Base-by-base conservation (phyloP, 768 basidiomycete species). In the Mycena kentingensis region DNA sequence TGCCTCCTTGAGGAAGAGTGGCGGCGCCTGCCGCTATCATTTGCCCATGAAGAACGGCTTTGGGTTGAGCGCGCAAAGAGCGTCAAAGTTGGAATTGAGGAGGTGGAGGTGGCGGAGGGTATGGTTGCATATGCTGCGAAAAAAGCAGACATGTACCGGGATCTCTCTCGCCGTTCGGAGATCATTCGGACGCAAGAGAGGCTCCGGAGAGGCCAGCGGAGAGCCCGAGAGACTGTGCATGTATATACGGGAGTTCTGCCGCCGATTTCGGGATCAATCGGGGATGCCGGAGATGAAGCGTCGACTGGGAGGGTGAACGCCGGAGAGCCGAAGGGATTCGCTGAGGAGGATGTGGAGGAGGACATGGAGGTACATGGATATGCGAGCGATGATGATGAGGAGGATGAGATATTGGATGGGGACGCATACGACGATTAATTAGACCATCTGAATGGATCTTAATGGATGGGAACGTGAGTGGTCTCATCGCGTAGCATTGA, bases 251-350 rank as follows among this genome's bases (percentile, higher is more conserved):
- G 49, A 44, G 63, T 48, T 45, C 15, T n/a, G n/a, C n/a, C n/a
- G n/a, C n/a, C n/a, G n/a, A n/a, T n/a, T n/a, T n/a, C 36, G 25
- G 22, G 48, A 39, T 53, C 46, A 35, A 46, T 44, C 48, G 44
- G 60, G 28, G 41, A 32, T 37, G 31, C 35, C 58, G 55, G 49
- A n/a, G 50, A 74, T n/a, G n/a, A n/a, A n/a, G n/a, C n/a, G n/a
- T n/a, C n/a, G n/a, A n/a, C n/a, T n/a, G n/a, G n/a, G n/a, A n/a
- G n/a, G n/a, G n/a, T n/a, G n/a, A n/a, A n/a, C n/a, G n/a, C n/a
- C n/a, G n/a, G n/a, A n/a, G n/a, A n/a, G n/a, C n/a, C n/a, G n/a
- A n/a, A n/a, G n/a, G n/a, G n/a, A n/a, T n/a, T n/a, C n/a, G n/a
- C n/a, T n/a, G n/a, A n/a, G n/a, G n/a, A n/a, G n/a, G n/a, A n/a